These are phyloP conservation scores for Fusarium subglutinans DNA, from an alignment of 2,329 filamentous ascomycete genomes.

Conservation along the genomic window DNA sequence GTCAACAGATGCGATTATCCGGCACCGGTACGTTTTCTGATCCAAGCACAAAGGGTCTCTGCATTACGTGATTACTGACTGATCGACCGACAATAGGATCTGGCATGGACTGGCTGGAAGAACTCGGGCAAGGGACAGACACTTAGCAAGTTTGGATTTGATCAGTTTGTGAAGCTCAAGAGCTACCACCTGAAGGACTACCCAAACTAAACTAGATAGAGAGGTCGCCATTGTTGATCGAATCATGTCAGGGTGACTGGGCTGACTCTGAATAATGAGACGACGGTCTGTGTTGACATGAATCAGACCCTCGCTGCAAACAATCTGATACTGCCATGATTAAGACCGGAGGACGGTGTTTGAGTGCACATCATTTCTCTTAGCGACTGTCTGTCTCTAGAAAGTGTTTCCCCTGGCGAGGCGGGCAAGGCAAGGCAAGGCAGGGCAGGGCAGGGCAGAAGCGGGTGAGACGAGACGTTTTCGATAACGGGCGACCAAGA, in stretches of 20 bases:
- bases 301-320: constrained; percentile 18
- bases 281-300: constrained; percentile 5
- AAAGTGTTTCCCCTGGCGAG: constrained; percentile 10
- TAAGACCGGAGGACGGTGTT: background rate
- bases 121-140: constrained; percentile 94
- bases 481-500: constrained; percentile 20
- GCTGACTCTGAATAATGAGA: constrained; percentile 22
- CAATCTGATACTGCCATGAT: background rate
- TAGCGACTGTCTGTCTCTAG: constrained; percentile 31
- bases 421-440: background rate
- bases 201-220: constrained; percentile 59
- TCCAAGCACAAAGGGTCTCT: constrained; percentile 9
- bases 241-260: constrained; percentile 12
- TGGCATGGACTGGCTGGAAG: constrained; percentile 98
- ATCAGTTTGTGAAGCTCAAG: constrained; percentile 96
- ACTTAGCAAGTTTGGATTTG: constrained; percentile 88
- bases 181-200: constrained; percentile 92
- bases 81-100: constrained; percentile 65
- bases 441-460: background rate
- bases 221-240: constrained; percentile 3
- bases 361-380: constrained; percentile 25
- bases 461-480: constrained; percentile 31
- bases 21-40: constrained; percentile 73
- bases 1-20: constrained; percentile 95
- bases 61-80: constrained; percentile 15